Percentiles rank a stretch among this genome's conserved stretches.
Conservation (phyloP, 2,329 filamentous ascomycete species). For the Grosmannia clavigera region DNA sequence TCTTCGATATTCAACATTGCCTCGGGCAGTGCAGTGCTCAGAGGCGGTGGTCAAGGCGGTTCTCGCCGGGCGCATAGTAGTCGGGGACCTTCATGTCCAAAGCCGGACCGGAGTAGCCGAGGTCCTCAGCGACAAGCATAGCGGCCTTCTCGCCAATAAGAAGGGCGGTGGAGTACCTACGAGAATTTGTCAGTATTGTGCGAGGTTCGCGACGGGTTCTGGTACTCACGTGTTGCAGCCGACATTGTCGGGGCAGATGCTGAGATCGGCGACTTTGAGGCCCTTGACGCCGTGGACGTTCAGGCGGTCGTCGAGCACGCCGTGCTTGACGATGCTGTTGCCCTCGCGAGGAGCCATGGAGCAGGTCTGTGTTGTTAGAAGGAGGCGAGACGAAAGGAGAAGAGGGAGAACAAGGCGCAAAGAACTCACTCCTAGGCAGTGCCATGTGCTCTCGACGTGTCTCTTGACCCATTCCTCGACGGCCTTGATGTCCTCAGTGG, state of each 20-base stretch:
- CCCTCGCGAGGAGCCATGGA: slow-evolving; percentile 66
- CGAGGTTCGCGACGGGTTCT: neutral
- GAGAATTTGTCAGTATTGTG: neutral
- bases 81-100: slow-evolving; percentile 65
- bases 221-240: slow-evolving; percentile 43
- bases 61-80: slow-evolving; percentile 45
- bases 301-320: slow-evolving; percentile 63
- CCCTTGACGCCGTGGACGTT: slow-evolving; percentile 68
- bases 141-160: slow-evolving; percentile 67
- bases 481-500: slow-evolving; percentile 46
- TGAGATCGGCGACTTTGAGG: slow-evolving; percentile 65
- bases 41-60: slow-evolving; percentile 26
- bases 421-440: slow-evolving; percentile 32
- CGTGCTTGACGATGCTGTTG: slow-evolving; percentile 70
- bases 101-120: slow-evolving; percentile 59
- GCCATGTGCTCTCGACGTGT: slow-evolving; percentile 68
- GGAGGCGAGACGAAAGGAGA: neutral
- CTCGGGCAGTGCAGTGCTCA: slow-evolving; percentile 12
- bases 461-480: slow-evolving; percentile 59
- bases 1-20: neutral
- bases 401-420: neutral
- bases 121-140: slow-evolving; percentile 56
- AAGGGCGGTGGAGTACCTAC: slow-evolving; percentile 50
- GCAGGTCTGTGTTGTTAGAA: slow-evolving; percentile 35
- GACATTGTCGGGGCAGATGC: slow-evolving; percentile 68